Evolutionary conservation across 2,329 filamentous ascomycete genomes (phyloP), one percentile per base, ranked within the genome.

Genomic region (Epichloe gansuensis): DNA sequence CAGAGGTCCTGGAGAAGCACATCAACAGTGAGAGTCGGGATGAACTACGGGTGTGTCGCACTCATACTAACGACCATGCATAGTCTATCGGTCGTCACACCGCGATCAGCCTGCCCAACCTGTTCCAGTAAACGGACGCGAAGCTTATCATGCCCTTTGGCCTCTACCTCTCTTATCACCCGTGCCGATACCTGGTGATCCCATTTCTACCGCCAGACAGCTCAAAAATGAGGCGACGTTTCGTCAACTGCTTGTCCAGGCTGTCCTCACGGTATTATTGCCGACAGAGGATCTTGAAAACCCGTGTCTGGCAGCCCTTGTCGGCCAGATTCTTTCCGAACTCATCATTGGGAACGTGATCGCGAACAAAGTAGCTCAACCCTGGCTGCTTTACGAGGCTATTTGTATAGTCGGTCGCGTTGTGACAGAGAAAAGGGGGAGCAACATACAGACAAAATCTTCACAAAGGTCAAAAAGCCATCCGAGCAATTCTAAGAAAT

Each of bases 231-330:
- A 97, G 71, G 76, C 77, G 28, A 76, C 81, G 46, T 97, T 96
- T 74, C 86, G 91, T 60, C 88, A 95, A 64, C 74, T 97, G 53
- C 75, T 97, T n/a, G 85, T 91, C 15, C 83, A 91, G 63, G 88
- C 85, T 34, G 76, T 90, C 39, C 73, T 98, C 56, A 85, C 88
- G 25, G 76, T 95, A 50, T 77, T 98, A 15, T 76, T 98, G 21
- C 93, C 93, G 9, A 93, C 90, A 15, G 91, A 97, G 63, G 91
- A 97, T 66, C 74, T 97, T 41, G 83, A 91, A 62, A 97, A 95
- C 66, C 81, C 81, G 51, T 95, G 88, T 66, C 75, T 97, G 61
- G 85, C 87, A 53, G 79, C 88, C 38, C 75, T 98, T 56, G 85
- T 96, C 56, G 82, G 83, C 52, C 89, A 96, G 69, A 86, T 97